A percentile compares a stretch with the other conserved stretches of the same genome.
Conservation (phyloP, 2,329 filamentous ascomycete species). For the Verticillium klebahnii region DNA sequence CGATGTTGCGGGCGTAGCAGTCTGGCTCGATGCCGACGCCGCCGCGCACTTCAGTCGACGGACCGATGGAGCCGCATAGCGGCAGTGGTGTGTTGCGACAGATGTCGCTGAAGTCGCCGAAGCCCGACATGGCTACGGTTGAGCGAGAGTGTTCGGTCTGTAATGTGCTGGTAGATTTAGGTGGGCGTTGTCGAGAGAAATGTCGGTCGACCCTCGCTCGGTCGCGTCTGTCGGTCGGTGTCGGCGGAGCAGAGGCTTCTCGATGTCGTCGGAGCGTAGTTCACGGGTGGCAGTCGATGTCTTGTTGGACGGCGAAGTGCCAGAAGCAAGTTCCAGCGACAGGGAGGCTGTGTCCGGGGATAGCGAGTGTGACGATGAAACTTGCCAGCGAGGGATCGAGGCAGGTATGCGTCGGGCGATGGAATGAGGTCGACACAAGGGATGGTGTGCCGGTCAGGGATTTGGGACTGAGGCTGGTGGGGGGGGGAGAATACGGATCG, state of each 20-base stretch:
- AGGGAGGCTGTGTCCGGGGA: not conserved
- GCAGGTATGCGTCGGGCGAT: not conserved
- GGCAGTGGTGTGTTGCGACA: constrained; percentile 83
- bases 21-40: constrained; percentile 75
- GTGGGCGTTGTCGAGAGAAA: not conserved
- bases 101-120: constrained; percentile 85
- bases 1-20: constrained; percentile 93
- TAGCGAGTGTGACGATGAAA: not conserved
- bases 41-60: constrained; percentile 61
- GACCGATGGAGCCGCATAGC: constrained; percentile 80
- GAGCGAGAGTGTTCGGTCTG: not conserved
- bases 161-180: not conserved
- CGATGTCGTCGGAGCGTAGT: not conserved
- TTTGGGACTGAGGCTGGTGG: not conserved
- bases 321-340: not conserved
- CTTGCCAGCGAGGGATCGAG: not conserved
- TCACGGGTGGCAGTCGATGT: not conserved
- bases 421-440: not conserved
- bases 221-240: not conserved
- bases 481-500: not conserved
- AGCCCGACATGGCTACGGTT: constrained; percentile 63
- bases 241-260: not conserved
- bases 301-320: not conserved
- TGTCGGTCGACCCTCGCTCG: not conserved
- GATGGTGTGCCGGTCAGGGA: not conserved